Conservation (phyloP, 192 early-diverging fungal species). For the Coemansia sp. region DNA sequence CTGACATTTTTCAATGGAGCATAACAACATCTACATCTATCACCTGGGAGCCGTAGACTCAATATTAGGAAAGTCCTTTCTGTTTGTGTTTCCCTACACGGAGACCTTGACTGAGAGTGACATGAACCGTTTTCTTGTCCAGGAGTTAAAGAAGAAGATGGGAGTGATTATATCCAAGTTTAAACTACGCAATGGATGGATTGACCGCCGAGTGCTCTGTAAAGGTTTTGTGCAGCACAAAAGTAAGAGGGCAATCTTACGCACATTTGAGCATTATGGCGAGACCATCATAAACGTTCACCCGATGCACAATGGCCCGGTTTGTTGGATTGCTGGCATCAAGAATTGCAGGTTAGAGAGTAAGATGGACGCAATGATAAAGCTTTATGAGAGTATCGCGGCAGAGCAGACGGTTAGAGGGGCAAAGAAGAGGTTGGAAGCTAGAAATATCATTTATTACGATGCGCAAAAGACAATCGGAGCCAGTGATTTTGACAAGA, state of each 20-base stretch:
- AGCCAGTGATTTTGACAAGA: neutral
- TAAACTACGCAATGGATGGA: neutral
- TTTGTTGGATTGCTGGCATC: neutral
- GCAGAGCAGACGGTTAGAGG: too few relatives aligned
- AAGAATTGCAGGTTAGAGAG: neutral
- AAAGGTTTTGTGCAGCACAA: neutral
- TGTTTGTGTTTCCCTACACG: neutral
- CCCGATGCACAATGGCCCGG: neutral
- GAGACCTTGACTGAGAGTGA: neutral
- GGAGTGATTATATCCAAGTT: neutral
- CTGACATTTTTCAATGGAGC: neutral
- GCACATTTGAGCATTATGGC: neutral
- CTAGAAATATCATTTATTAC: neutral
- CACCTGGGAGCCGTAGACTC: neutral
- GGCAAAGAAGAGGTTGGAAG: neutral
- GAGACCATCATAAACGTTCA: neutral
- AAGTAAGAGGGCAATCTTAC: neutral
- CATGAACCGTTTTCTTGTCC: neutral
- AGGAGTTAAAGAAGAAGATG: neutral
- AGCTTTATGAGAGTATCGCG: neutral
- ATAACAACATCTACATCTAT: conserved; percentile 3
- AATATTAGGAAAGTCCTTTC: neutral
- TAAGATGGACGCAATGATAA: neutral
- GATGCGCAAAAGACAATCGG: neutral
- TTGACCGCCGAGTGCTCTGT: neutral